phyloP scores from a whole-genome alignment of 805 yeast genomes.

The Saturnispora silvae region DNA sequence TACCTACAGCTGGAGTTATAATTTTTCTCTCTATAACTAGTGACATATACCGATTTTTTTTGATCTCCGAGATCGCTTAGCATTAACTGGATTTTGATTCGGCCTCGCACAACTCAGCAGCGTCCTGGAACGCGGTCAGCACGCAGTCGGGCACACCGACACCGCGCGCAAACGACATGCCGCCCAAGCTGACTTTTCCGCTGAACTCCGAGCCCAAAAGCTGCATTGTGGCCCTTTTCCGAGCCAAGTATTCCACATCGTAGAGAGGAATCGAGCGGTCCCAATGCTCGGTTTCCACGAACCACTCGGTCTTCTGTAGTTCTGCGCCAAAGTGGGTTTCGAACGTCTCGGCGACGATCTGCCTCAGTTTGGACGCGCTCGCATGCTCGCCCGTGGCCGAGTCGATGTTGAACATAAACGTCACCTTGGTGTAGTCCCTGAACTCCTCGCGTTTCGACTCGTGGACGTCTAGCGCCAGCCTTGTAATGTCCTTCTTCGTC shows the following conservation, averaged over 20 bases:
- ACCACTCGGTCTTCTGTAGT: conserved; percentile 10
- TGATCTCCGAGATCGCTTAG: not conserved
- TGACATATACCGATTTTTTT: too few relatives aligned
- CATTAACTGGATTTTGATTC: not conserved
- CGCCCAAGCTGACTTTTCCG: conserved; percentile 50
- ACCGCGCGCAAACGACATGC: conserved; percentile 71
- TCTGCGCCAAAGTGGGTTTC: conserved; percentile 14
- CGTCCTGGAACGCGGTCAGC: conserved; percentile 49
- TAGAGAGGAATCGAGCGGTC: conserved; percentile 4
- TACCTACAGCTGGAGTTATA: not conserved
- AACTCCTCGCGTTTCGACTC: conserved; percentile 13
- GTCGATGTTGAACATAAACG: conserved; percentile 69
- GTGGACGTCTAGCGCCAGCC: conserved; percentile 14
- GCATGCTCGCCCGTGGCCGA: conserved; percentile 14
- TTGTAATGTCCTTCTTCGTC: conserved; percentile 8
- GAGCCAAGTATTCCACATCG: conserved; percentile 5
- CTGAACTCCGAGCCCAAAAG: conserved; percentile 9
- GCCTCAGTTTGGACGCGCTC: conserved; percentile 15
- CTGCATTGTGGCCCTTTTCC: not conserved
- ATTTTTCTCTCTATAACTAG: not conserved
- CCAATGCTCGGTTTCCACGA: conserved; percentile 1
- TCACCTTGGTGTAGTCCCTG: conserved; percentile 52
- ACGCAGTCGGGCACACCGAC: conserved; percentile 89
- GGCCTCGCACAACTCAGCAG: conserved; percentile 21
- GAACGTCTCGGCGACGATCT: conserved; percentile 18